Conservation (phyloP, 805 yeast genomes). For the Saccharomyces jurei region DNA sequence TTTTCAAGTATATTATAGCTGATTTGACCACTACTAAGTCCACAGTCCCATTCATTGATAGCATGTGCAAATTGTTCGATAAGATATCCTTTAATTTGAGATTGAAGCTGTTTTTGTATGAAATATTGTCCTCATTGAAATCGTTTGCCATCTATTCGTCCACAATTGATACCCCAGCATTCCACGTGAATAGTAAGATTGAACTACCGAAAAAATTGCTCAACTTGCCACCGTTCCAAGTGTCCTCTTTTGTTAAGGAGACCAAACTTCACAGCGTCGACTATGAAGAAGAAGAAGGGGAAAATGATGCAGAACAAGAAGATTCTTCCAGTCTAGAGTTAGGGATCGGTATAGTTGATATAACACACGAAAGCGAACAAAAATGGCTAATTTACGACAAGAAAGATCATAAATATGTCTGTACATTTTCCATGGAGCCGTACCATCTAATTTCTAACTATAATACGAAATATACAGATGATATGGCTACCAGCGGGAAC, state of each 20-base stretch:
- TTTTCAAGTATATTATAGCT: conserved; percentile 16
- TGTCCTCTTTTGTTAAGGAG: conserved; percentile 23
- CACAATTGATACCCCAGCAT: conserved; percentile 5
- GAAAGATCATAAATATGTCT: conserved; percentile 9
- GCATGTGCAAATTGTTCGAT: conserved; percentile 20
- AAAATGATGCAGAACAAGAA: conserved; percentile 1
- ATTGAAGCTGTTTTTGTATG: conserved; percentile 26
- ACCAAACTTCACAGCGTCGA: neutral
- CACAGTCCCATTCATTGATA: conserved; percentile 9
- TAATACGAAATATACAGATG: conserved; percentile 4
- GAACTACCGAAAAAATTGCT: conserved; percentile 18
- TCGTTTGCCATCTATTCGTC: conserved; percentile 22
- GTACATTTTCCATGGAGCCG: conserved; percentile 18
- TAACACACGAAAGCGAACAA: neutral
- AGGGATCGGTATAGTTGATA: conserved; percentile 4
- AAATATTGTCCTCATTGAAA: conserved; percentile 25
- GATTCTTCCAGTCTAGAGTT: conserved; percentile 2
- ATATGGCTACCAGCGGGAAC: conserved; percentile 8
- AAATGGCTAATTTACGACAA: conserved; percentile 22
- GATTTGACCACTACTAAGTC: conserved; percentile 6
- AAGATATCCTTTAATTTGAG: conserved; percentile 21
- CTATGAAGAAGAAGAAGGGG: conserved; percentile 1
- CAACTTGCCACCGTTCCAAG: conserved; percentile 27
- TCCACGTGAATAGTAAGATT: neutral
- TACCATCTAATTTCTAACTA: conserved; percentile 22